A percentile compares a stretch with the other conserved stretches of the same genome.
Conservation (phyloP, 306 rosid genomes). For the Rosa chinensis region DNA sequence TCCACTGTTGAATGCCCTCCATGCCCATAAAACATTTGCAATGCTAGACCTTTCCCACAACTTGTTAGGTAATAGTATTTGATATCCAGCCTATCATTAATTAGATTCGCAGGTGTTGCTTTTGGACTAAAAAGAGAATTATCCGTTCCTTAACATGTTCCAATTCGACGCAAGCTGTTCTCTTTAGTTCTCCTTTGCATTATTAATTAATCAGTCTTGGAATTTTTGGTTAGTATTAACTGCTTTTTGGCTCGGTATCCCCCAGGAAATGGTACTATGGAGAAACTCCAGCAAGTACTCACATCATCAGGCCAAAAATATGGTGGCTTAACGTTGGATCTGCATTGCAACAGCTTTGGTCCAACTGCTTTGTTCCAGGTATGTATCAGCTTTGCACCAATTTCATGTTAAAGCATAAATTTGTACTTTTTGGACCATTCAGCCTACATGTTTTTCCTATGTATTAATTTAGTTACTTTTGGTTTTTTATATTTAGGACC, state of each 20-base stretch:
- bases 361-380: constrained; percentile 82
- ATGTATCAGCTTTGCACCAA: constrained; percentile 21
- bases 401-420: constrained; percentile 8
- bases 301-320: constrained; percentile 63
- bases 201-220: neutral
- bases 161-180: neutral
- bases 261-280: constrained; percentile 86
- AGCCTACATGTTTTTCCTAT: neutral
- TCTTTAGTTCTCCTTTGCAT: constrained; percentile 10
- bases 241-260: constrained; percentile 27
- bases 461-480: neutral
- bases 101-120: constrained; percentile 1
- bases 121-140: constrained; percentile 11
- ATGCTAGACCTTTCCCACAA: constrained; percentile 94
- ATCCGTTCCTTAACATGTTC: constrained; percentile 21
- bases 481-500: neutral
- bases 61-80: constrained; percentile 56
- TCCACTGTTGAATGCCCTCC: constrained; percentile 76
- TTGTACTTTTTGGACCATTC: neutral
- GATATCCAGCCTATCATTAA: constrained; percentile 9
- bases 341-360: constrained; percentile 89
- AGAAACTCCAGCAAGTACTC: constrained; percentile 77
- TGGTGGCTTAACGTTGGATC: constrained; percentile 75
- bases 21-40: constrained; percentile 63
- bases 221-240: constrained; percentile 16